Conservation (phyloP, 2,329 filamentous ascomycete genomes). For the Volutella citrinella region DNA sequence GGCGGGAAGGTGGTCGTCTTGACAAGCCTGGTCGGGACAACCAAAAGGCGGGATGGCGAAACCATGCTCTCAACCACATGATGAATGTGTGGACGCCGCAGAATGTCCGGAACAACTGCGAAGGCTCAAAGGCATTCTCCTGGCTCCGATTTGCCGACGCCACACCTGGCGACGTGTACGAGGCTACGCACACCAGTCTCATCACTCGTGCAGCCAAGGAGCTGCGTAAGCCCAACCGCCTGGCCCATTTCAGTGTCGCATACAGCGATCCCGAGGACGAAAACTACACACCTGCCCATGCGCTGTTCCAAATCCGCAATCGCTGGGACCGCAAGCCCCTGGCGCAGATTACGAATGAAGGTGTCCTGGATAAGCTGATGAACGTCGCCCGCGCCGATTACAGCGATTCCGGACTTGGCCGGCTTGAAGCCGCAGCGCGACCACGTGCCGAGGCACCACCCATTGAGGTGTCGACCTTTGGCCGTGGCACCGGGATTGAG, state of each 20-base stretch:
- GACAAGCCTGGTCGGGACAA: slow-evolving; percentile 73
- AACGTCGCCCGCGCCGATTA: slow-evolving; percentile 71
- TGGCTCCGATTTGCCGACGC: slow-evolving; percentile 85
- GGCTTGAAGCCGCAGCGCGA: slow-evolving; percentile 77
- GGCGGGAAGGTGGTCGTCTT: slow-evolving; percentile 74
- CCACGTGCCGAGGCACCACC: slow-evolving; percentile 83
- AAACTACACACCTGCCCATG: slow-evolving; percentile 68
- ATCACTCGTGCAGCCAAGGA: slow-evolving; percentile 71
- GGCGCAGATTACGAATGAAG: slow-evolving; percentile 67
- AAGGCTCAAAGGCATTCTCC: slow-evolving; percentile 69
- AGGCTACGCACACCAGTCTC: slow-evolving; percentile 64
- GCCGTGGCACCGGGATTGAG: slow-evolving; percentile 62
- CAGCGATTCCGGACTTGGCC: slow-evolving; percentile 66
- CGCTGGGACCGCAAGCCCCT: slow-evolving; percentile 65
- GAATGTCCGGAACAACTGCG: slow-evolving; percentile 64
- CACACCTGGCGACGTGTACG: slow-evolving; percentile 70
- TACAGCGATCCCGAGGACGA: slow-evolving; percentile 66
- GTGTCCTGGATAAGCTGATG: slow-evolving; percentile 71
- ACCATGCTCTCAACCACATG: slow-evolving; percentile 72
- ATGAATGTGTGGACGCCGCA: slow-evolving; percentile 90
- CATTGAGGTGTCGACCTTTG: slow-evolving; percentile 74
- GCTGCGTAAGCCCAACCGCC: slow-evolving; percentile 51
- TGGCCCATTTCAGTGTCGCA: slow-evolving; percentile 63
- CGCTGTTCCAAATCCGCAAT: slow-evolving; percentile 76
- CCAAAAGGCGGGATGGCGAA: slow-evolving; percentile 71